Evolutionary conservation across 805 yeast species (phyloP).

Genomic region (Suhomyces sp.): DNA sequence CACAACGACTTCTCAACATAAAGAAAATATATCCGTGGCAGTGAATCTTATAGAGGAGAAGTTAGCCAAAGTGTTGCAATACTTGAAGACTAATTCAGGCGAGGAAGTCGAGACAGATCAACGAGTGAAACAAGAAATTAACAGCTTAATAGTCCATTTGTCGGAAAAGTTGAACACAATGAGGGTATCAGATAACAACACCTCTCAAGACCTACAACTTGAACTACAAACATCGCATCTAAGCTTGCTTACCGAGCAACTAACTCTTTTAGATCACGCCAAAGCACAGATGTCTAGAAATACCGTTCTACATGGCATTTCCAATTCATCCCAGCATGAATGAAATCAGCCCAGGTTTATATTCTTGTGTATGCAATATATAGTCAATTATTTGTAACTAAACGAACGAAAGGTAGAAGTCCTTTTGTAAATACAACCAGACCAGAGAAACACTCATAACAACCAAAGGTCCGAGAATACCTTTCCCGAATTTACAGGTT

Average conservation of each 20-base stretch:
- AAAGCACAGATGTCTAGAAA: constrained; percentile 15
- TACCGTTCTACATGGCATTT: constrained; percentile 9
- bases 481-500: constrained; percentile 83
- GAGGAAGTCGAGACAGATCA: constrained; percentile 6
- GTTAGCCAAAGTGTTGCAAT: constrained; percentile 20
- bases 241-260: constrained; percentile 29
- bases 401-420: constrained; percentile 45
- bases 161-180: constrained; percentile 21
- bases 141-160: constrained; percentile 25
- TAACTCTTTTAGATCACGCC: constrained; percentile 21
- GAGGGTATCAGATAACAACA: constrained; percentile 7
- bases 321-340: background rate
- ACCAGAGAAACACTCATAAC: constrained; percentile 64
- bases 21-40: constrained; percentile 11
- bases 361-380: background rate
- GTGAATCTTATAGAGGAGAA: constrained; percentile 23
- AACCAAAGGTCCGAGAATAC: constrained; percentile 83
- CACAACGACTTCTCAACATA: constrained; percentile 5
- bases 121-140: constrained; percentile 15
- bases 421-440: constrained; percentile 80
- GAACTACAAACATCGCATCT: constrained; percentile 26
- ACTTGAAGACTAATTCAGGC: constrained; percentile 6
- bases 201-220: constrained; percentile 7
- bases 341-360: background rate
- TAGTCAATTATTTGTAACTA: background rate